Evolutionary conservation across 768 basidiomycete species (phyloP), one percentile per base, ranked within the genome.

Genomic region (Mycena amicta): DNA sequence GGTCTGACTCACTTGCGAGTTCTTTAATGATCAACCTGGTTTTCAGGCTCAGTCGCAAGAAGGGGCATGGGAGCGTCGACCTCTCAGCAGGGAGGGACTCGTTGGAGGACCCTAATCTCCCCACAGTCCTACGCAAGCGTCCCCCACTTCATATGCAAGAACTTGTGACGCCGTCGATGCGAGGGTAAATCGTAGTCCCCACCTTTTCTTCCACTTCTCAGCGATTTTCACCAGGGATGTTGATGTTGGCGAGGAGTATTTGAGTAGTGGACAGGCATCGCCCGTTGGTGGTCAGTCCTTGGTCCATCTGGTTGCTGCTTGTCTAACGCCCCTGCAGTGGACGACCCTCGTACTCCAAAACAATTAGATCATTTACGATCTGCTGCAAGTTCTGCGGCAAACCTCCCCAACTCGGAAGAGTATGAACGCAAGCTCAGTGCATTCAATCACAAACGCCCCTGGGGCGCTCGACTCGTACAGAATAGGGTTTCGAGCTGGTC

Each of bases 191-290:
- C 46, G 29, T 45, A 15, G 8, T 52, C 15, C 4, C n/a, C n/a
- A n/a, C n/a, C 50, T 28, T 13, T 25, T n/a, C 33, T n/a, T 49
- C n/a, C 25, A 18, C 22, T 40, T 23, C 13, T 51, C 16, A 62
- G 13, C 27, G 6, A 30, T 26, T 41, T n/a, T 25, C 33, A 54
- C 15, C 41, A 51, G 60, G 2, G 63, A 66, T 15, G 64, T 51
- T 4, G 67, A 64, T 27, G 77, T 75, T 6, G 88, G 89, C 12
- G 83, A 84, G 20, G 88, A 88, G 15, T 86, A 88, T 15, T 72
- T 87, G n/a, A 92, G 90, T 69, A 92, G 90, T 66, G 89, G 89
- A 1, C 90, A 90, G 66, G 83, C 80, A 1, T 93, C 90, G 25
- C 89, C 90, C 5, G 74, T 82, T 60, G 85, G 89, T 87, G 69